Conservation (phyloP, 202 grass and related monocot species). For the Carex arenaria region DNA sequence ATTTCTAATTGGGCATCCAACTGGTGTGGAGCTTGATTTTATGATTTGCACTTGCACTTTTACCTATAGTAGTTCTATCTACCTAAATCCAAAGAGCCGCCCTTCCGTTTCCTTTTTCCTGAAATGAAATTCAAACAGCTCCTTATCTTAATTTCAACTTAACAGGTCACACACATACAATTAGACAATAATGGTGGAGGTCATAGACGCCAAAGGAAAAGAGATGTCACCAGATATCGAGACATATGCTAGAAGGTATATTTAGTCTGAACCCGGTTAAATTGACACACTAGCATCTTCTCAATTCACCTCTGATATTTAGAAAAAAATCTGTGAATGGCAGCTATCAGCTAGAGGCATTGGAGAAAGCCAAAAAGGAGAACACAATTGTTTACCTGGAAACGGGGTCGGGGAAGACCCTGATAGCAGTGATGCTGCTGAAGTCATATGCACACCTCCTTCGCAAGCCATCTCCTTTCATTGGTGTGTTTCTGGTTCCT, state of each 20-base stretch:
- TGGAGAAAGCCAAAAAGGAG: conserved; percentile 56
- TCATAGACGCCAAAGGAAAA: not conserved
- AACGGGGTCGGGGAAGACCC: conserved; percentile 72
- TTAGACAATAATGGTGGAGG: not conserved
- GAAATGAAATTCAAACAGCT: not conserved
- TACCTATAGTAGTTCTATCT: not conserved
- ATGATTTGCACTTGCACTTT: not conserved
- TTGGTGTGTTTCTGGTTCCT: conserved; percentile 76
- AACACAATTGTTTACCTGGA: conserved; percentile 76
- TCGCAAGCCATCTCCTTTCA: conserved; percentile 34
- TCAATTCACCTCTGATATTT: not conserved
- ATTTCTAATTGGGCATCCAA: not conserved
- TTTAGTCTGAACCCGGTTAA: not conserved
- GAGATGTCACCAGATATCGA: not conserved
- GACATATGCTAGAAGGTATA: conserved; percentile 2
- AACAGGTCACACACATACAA: not conserved
- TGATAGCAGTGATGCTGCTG: conserved; percentile 81
- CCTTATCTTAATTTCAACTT: not conserved
- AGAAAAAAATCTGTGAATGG: not conserved
- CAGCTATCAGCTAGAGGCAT: conserved; percentile 87
- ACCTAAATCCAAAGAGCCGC: not conserved
- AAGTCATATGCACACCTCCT: conserved; percentile 50
- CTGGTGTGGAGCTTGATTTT: not conserved
- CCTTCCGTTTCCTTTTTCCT: not conserved
- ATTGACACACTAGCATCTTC: not conserved